These are phyloP conservation scores for Ramalina intermedia DNA, from an alignment of 495 filamentous ascomycete genomes.

Conservation along the genomic window DNA sequence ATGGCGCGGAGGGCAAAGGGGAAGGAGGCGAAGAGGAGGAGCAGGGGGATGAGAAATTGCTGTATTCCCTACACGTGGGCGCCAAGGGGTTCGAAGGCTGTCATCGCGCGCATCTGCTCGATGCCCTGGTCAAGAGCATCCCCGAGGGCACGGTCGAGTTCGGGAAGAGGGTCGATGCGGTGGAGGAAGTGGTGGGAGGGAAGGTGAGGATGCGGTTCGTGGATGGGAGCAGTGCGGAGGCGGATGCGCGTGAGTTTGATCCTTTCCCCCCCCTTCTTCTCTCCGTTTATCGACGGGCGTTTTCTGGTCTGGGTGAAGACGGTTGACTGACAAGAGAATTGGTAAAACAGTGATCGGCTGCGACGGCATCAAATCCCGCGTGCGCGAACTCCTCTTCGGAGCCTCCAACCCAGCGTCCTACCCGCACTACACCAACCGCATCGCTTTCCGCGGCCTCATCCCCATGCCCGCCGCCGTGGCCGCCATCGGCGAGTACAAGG, in stretches of 20 bases:
- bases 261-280: too few species aligned
- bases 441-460: slow-evolving; percentile 35
- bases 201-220: slow-evolving; percentile 19
- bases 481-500: slow-evolving; percentile 32
- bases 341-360: slow-evolving; percentile 19
- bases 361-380: slow-evolving; percentile 23
- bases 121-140: slow-evolving; percentile 31
- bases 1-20: too few species aligned
- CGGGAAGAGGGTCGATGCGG: slow-evolving; percentile 26
- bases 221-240: slow-evolving; percentile 24
- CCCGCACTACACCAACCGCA: slow-evolving; percentile 33
- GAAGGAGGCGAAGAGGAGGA: too few species aligned
- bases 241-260: slow-evolving; percentile 16
- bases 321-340: too few species aligned
- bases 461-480: slow-evolving; percentile 36
- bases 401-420: slow-evolving; percentile 21
- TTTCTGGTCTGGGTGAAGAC: slow-evolving; percentile 6
- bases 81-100: too few species aligned
- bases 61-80: too few species aligned
- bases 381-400: slow-evolving; percentile 25
- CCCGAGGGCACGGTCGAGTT: slow-evolving; percentile 31
- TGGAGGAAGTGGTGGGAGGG: slow-evolving; percentile 7
- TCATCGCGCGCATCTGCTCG: slow-evolving; percentile 34
- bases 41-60: too few species aligned
- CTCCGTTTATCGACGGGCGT: slow-evolving; percentile 10